Evolutionary conservation across 768 basidiomycete genomes (phyloP).

Genomic region (Tubosaeta brunneosetosa): DNA sequence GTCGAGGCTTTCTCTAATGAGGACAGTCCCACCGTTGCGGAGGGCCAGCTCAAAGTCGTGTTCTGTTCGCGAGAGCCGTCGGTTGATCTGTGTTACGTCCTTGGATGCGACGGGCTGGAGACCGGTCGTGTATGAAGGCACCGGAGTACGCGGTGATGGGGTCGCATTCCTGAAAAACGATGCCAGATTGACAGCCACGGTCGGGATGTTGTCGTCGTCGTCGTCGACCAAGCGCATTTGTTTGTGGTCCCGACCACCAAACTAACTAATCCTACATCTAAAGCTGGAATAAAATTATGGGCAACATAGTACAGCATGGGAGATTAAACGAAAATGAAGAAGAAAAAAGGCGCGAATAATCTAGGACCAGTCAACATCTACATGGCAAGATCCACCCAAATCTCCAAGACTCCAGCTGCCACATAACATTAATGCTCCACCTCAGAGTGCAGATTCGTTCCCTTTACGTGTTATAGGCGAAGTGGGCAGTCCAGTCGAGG

Average conservation of each 20-base stretch:
- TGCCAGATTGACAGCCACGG: slow-evolving; percentile 50
- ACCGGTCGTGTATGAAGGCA: slow-evolving; percentile 44
- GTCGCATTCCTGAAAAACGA: slow-evolving; percentile 56
- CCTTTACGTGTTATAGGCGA: slow-evolving; percentile 32
- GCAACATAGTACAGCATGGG: slow-evolving; percentile 24
- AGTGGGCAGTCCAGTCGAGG: slow-evolving; percentile 53
- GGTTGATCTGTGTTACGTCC: slow-evolving; percentile 40
- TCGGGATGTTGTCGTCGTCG: background rate
- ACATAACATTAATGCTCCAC: background rate
- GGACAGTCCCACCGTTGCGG: slow-evolving; percentile 59
- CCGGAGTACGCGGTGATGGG: slow-evolving; percentile 40
- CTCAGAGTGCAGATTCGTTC: slow-evolving; percentile 17
- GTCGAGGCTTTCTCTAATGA: slow-evolving; percentile 68
- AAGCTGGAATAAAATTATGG: slow-evolving; percentile 31
- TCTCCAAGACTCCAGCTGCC: slow-evolving; percentile 9
- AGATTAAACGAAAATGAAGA: background rate
- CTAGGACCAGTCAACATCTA: slow-evolving; percentile 28
- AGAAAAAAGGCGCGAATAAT: slow-evolving; percentile 27
- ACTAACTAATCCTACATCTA: slow-evolving; percentile 23
- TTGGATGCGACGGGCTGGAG: slow-evolving; percentile 56
- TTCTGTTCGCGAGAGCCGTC: slow-evolving; percentile 68
- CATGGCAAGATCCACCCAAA: slow-evolving; percentile 27
- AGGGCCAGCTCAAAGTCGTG: slow-evolving; percentile 80
- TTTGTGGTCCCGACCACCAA: slow-evolving; percentile 9
- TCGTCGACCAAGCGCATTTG: slow-evolving; percentile 5